phyloP scores from a whole-genome alignment of 495 filamentous ascomycete species.

The Podospora pseudopauciseta region DNA sequence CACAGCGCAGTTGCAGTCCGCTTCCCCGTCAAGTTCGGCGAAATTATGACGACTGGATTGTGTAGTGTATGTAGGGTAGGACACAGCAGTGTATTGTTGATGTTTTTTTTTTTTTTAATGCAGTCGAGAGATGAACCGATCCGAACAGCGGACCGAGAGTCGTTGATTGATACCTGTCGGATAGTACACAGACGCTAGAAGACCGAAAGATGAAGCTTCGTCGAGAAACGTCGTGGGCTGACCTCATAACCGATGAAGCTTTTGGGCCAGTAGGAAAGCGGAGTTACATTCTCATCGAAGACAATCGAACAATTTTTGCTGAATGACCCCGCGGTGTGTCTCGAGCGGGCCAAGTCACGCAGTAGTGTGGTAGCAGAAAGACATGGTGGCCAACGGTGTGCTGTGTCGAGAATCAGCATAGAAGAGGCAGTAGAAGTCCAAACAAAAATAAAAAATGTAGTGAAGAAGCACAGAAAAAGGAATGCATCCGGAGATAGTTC shows the following conservation, averaged over 20 bases:
- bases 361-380: neutral
- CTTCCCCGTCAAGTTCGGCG: neutral
- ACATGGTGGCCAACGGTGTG: neutral
- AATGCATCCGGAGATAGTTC: neutral
- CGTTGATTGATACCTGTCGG: neutral
- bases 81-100: neutral
- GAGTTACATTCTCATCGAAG: constrained; percentile 8
- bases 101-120: neutral
- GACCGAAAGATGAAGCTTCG: neutral
- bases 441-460: neutral
- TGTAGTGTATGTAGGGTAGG: neutral
- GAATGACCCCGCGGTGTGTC: constrained; percentile 6
- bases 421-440: neutral
- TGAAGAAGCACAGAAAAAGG: neutral
- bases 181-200: neutral
- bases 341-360: neutral
- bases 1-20: neutral
- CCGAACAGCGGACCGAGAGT: neutral
- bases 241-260: neutral
- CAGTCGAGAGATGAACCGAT: neutral
- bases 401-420: neutral
- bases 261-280: constrained; percentile 6
- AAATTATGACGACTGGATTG: neutral
- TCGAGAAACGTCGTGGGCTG: constrained; percentile 3
- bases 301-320: constrained; percentile 2